These are phyloP conservation scores for Eruca vesicaria DNA, from an alignment of 441 rosid species.

Conservation along the genomic window DNA sequence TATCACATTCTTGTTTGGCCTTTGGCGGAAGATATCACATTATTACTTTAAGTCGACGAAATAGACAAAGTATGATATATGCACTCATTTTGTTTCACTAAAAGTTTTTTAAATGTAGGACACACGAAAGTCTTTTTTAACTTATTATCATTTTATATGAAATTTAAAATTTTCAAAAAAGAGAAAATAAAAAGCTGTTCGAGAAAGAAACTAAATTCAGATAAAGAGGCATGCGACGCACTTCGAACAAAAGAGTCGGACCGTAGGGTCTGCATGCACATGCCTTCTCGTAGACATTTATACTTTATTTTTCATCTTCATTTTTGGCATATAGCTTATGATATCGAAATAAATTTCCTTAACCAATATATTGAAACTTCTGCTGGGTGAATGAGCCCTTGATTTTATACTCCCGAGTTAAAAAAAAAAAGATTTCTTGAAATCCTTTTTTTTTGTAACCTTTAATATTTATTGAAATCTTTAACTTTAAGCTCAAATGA, in stretches of 20 bases:
- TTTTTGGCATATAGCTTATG: slow-evolving; percentile 22
- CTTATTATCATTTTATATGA: slow-evolving; percentile 10
- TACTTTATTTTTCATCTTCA: slow-evolving; percentile 4
- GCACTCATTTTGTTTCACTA: slow-evolving; percentile 30
- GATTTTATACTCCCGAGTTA: neutral
- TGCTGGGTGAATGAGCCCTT: slow-evolving; percentile 9
- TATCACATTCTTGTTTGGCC: slow-evolving; percentile 5
- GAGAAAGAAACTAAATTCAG: slow-evolving; percentile 34
- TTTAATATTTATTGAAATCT: too few species aligned
- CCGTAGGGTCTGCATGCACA: slow-evolving; percentile 40
- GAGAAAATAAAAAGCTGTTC: slow-evolving; percentile 9
- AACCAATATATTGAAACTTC: neutral
- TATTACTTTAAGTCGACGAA: neutral
- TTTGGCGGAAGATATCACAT: neutral
- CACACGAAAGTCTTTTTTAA: slow-evolving; percentile 21
- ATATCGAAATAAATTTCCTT: neutral
- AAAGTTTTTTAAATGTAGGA: slow-evolving; percentile 25
- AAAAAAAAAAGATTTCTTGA: too few species aligned
- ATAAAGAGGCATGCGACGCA: slow-evolving; percentile 40
- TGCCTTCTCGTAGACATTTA: slow-evolving; percentile 33
- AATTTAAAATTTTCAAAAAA: neutral
- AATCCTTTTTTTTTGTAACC: too few species aligned
- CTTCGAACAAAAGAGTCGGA: slow-evolving; percentile 32
- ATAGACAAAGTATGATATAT: slow-evolving; percentile 3
- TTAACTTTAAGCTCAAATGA: neutral